Base-by-base conservation (phyloP, 306 rosid species). In the Cicer yamashitae region DNA sequence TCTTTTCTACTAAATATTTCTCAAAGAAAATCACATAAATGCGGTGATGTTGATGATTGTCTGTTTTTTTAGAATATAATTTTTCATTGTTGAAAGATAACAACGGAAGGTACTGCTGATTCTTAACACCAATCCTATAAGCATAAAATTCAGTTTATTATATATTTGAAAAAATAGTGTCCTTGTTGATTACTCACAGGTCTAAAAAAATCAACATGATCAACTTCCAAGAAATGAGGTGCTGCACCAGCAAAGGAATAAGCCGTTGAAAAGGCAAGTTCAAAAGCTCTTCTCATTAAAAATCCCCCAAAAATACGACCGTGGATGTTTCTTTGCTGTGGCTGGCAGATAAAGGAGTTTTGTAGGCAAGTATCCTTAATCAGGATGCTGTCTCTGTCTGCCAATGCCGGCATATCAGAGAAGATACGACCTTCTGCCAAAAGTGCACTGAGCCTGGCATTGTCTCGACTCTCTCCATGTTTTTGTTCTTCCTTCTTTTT, bases 281-380 rank as follows among this genome's bases (percentile, higher is more conserved):
- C 98, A 82, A 90, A 87, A 1, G 98, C 98, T 85, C 98, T 90
- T 71, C 94, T 78, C 96, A 92, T 92, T 77, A 92, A 77, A 80
- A 92, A 92, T 6, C 97, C 96, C 22, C 97, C 96, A 64, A 92
- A 92, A 74, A 92, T 92, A 18, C 98, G 89, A 17, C 98, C 98
- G 44, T 90, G 89, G 85, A 86, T 86, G 77, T 92, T 92, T 86
- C 96, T 88, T 73, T 90, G 92, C 79, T 92, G 98, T 50, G 98
- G 98, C 75, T 92, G 98, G 87, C 98, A 92, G 77, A 90, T 83
- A 51, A 92, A 92, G 57, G 96, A 84, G 86, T 92, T 92, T 47
- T 89, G 82, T 22, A 92, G 92, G 82, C 87, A 83, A 64, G 98
- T 90, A 69, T 90, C 78, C 81, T 78, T 66, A 46, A 92, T 83